These are phyloP conservation scores for Colletotrichum orbiculare DNA, from an alignment of 2,329 filamentous ascomycete genomes.

Conservation along the genomic window DNA sequence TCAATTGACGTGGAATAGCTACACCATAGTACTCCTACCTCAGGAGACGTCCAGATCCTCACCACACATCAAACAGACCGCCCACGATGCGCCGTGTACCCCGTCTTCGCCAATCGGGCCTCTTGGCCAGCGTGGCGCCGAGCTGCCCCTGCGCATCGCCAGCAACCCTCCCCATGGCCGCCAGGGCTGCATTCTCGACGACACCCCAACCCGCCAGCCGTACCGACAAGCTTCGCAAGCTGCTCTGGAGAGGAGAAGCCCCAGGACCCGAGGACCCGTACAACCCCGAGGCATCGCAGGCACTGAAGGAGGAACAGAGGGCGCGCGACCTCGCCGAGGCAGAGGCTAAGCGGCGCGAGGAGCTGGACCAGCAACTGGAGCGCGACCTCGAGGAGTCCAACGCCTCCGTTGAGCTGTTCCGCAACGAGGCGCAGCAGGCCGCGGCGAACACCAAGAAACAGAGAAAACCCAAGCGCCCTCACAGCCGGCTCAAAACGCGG, in stretches of 20 bases:
- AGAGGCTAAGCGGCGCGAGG: slow-evolving; percentile 26
- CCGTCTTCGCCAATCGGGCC: slow-evolving; percentile 49
- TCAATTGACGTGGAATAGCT: slow-evolving; percentile 30
- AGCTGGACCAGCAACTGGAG: not conserved
- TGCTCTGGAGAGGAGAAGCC: slow-evolving; percentile 53
- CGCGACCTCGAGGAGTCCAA: not conserved
- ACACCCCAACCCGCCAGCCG: slow-evolving; percentile 45
- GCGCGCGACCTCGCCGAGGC: slow-evolving; percentile 38
- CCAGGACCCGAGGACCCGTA: slow-evolving; percentile 53
- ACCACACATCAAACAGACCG: not conserved
- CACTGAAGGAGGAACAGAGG: slow-evolving; percentile 46
- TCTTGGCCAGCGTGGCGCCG: slow-evolving; percentile 41
- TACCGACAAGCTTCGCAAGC: slow-evolving; percentile 51
- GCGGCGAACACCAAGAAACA: not conserved
- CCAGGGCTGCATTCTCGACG: slow-evolving; percentile 45
- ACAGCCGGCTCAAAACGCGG: slow-evolving; percentile 19
- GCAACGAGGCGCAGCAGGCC: not conserved
- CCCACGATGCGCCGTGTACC: slow-evolving; percentile 56
- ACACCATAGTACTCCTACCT: slow-evolving; percentile 5
- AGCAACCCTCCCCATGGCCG: slow-evolving; percentile 28
- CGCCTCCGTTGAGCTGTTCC: not conserved
- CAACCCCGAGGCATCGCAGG: slow-evolving; percentile 45
- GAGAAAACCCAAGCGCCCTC: not conserved
- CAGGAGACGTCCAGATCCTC: not conserved
- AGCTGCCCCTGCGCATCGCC: slow-evolving; percentile 37